Conservation (phyloP, 2,329 filamentous ascomycete species). For the Penicillium sp. region DNA sequence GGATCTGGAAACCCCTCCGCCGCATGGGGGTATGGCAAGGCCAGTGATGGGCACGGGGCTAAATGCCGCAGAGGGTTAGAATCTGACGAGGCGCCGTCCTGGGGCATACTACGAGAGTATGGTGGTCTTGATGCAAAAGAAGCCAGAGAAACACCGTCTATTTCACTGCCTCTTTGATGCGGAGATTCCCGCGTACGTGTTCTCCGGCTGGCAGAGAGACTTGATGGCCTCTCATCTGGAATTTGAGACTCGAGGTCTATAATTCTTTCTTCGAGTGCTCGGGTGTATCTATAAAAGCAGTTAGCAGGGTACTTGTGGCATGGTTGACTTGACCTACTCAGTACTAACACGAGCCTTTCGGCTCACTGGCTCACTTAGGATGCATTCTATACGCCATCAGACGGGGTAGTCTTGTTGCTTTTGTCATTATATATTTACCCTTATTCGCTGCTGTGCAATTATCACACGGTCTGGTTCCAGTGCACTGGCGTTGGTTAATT, state of each 20-base stretch:
- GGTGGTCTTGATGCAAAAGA: neutral
- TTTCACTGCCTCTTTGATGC: neutral
- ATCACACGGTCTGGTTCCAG: conserved; percentile 10
- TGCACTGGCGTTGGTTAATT: conserved; percentile 4
- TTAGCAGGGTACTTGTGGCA: neutral
- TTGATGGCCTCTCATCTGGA: neutral
- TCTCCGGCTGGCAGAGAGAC: neutral
- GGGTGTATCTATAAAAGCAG: conserved; percentile 7
- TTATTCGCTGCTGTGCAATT: conserved; percentile 11
- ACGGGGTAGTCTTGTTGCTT: neutral
- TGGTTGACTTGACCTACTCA: neutral
- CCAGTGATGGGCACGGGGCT: neutral
- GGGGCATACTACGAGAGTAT: neutral
- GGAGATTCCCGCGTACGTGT: neutral
- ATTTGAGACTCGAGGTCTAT: conserved; percentile 11
- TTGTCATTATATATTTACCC: neutral
- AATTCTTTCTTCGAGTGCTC: conserved; percentile 12
- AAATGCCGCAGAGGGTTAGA: neutral
- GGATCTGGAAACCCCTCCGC: neutral
- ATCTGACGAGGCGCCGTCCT: neutral
- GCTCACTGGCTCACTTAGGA: conserved; percentile 5
- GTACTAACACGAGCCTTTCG: conserved; percentile 8
- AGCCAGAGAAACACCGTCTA: neutral
- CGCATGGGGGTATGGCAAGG: neutral
- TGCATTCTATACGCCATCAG: conserved; percentile 7